These are phyloP conservation scores for Aurantiochytrium sp. DNA, from an alignment of 108 stramenopile genomes.

Conservation along the genomic window DNA sequence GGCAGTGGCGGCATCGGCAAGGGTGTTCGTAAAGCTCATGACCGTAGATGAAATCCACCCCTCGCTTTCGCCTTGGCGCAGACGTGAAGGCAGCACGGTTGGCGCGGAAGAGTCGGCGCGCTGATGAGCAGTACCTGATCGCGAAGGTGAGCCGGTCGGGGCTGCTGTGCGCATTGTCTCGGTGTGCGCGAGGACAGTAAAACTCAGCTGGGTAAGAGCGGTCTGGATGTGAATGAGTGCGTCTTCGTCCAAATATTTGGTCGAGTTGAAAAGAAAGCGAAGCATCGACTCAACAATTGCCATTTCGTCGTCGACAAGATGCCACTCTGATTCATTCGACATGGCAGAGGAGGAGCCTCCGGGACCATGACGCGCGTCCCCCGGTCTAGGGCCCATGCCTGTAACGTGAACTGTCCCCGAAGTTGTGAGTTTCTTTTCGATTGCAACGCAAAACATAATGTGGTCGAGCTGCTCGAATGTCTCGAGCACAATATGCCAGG, in stretches of 20 bases:
- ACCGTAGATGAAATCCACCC: slow-evolving; percentile 6
- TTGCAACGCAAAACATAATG: not conserved
- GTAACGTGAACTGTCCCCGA: not conserved
- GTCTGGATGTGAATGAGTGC: not conserved
- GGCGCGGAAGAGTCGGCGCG: too few species aligned
- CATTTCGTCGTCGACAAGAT: slow-evolving; percentile 10
- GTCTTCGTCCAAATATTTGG: slow-evolving; percentile 3
- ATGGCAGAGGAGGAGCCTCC: not conserved
- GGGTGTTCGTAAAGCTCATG: not conserved
- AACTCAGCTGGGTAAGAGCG: not conserved
- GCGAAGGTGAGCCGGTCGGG: not conserved
- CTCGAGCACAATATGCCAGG: slow-evolving; percentile 8
- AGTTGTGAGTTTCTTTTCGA: slow-evolving; percentile 5
- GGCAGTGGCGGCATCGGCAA: not conserved
- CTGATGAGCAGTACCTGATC: not conserved
- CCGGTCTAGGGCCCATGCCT: not conserved
- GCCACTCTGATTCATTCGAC: not conserved
- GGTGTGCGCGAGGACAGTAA: slow-evolving; percentile 5
- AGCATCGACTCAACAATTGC: slow-evolving; percentile 14
- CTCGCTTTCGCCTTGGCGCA: not conserved
- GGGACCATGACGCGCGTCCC: not conserved
- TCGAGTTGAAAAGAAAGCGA: not conserved
- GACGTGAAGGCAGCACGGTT: too few species aligned
- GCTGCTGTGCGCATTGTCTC: not conserved
- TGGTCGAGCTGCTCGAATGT: slow-evolving; percentile 12